Evolutionary conservation across 2,329 filamentous ascomycete genomes (phyloP), one percentile per base, ranked within the genome.

Genomic region (Fusarium concolor): DNA sequence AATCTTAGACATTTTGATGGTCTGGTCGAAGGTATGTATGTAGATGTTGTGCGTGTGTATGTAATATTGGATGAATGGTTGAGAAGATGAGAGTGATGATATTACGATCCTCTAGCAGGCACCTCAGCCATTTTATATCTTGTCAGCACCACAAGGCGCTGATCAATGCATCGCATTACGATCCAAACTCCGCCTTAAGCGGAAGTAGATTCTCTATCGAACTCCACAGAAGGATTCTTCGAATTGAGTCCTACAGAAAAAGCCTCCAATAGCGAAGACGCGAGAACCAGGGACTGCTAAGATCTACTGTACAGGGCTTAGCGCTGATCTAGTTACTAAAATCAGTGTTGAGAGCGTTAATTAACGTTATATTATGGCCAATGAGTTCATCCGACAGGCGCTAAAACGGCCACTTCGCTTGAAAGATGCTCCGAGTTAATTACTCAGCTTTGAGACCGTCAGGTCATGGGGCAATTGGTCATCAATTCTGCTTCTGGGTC

Each of bases 1-100:
- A 31, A 79, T 65, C 38, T 80, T 78, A 39, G 70, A 57, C 75
- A 78, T 78, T 26, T 61, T 49, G 18, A 15, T 6, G 18, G 5
- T 29, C 18, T 18, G 24, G 15, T 29, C 7, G 17, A n/a, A 9
- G 11, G n/a, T 24, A 9, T 22, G 5, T 10, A 6, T 22, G 5
- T 10, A 6, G 10, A 31, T 42, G 15, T 44, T 20, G 0, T 18
- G 9, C 26, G 18, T 10, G n/a, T 35, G 26, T 26, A 26, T 37
- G 22, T 22, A 17, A 7, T 10, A 28, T 24, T 20, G 26, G 12
- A 15, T 49, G 17, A 37, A 31, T 44, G 22, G 28, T 31, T 29
- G 3, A 9, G 10, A 41, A 18, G 10, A 11, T 38, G 12, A n/a
- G 8, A 7, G 29, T 37, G 22, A 28, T 43, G n/a, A 17, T 26